These are phyloP conservation scores for Tardiomyces digboiensis DNA, from an alignment of 1,139 yeast species.

Conservation along the genomic window DNA sequence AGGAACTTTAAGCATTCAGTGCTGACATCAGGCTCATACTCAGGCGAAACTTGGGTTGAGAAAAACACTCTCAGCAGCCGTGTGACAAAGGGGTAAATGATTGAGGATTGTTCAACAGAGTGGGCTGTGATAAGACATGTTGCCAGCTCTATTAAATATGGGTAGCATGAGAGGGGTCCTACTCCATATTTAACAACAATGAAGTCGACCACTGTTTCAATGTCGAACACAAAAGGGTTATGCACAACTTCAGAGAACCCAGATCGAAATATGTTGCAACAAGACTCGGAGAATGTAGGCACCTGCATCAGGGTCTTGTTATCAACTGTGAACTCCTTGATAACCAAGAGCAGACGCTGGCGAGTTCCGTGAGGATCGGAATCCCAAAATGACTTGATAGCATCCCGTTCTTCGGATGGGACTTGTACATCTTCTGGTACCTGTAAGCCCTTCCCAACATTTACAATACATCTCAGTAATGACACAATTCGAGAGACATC, in stretches of 20 bases:
- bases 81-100: background rate
- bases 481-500: constrained; percentile 26
- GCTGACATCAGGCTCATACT: constrained; percentile 18
- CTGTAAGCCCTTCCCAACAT: constrained; percentile 56
- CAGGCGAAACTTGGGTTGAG: constrained; percentile 2
- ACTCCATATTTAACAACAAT: constrained; percentile 31
- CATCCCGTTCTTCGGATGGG: constrained; percentile 6
- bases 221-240: constrained; percentile 49
- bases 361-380: constrained; percentile 37
- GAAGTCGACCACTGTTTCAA: constrained; percentile 36
- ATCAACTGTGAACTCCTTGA: constrained; percentile 37
- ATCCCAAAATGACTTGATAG: constrained; percentile 21
- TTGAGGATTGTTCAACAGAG: background rate
- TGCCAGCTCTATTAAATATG: constrained; percentile 22
- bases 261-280: constrained; percentile 46
- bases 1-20: constrained; percentile 16
- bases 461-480: constrained; percentile 50
- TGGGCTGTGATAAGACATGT: constrained; percentile 18
- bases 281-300: constrained; percentile 41
- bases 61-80: constrained; percentile 13
- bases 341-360: constrained; percentile 30
- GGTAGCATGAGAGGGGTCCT: constrained; percentile 16
- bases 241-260: constrained; percentile 66
- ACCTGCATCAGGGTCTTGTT: constrained; percentile 27
- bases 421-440: constrained; percentile 26